phyloP scores from a whole-genome alignment of 108 stramenopile species.

The Epipyxis sp. region DNA sequence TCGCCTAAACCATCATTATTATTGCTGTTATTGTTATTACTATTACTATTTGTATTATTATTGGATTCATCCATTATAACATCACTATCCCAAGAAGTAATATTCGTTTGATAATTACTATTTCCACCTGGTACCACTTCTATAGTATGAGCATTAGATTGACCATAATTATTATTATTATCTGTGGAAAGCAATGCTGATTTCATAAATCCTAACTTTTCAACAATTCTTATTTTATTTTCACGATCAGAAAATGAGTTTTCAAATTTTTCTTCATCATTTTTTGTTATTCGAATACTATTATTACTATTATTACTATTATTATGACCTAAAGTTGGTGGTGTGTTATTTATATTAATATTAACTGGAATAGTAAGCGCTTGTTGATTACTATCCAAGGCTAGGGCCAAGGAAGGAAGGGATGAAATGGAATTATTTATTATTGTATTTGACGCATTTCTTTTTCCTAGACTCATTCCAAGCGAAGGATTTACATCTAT shows the following conservation, averaged over 20 bases:
- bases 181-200: conserved; percentile 20
- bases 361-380: neutral
- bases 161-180: neutral
- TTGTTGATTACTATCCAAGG: neutral
- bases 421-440: too few relatives aligned
- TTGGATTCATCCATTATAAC: neutral
- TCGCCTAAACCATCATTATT: conserved; percentile 31
- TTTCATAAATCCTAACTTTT: conserved; percentile 37
- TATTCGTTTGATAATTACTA: too few relatives aligned
- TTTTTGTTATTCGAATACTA: neutral
- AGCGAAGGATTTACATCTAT: too few relatives aligned
- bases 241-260: conserved; percentile 24
- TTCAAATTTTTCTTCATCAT: neutral
- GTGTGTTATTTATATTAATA: neutral
- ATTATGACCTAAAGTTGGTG: neutral
- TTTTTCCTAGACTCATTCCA: too few relatives aligned
- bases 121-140: neutral
- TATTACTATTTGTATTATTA: conserved; percentile 33
- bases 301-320: neutral
- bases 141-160: neutral
- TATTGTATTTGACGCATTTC: too few relatives aligned
- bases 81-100: too few relatives aligned
- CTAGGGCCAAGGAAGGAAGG: too few relatives aligned
- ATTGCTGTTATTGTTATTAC: conserved; percentile 11
- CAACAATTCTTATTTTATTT: conserved; percentile 50